A percentile compares a stretch with the other conserved stretches of the same genome.
Conservation (phyloP, 2,329 filamentous ascomycete genomes). For the Lasiodiplodia theobromae region DNA sequence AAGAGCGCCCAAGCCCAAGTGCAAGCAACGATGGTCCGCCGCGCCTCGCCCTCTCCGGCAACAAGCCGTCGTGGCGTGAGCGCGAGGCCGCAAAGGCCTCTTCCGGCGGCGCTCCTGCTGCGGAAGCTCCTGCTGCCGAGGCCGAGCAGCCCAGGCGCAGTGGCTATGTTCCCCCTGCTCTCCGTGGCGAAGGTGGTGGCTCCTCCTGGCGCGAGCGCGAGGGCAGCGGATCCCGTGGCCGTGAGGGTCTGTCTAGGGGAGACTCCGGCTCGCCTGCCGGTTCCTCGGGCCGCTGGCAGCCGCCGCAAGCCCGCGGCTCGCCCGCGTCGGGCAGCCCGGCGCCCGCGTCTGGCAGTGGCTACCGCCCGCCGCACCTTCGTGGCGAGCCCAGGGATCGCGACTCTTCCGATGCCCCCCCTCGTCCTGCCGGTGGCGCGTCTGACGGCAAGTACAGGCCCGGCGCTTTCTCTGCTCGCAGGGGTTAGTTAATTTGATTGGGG, state of each 20-base stretch:
- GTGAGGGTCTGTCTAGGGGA: slow-evolving; percentile 35
- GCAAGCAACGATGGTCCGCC: slow-evolving; percentile 59
- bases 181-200: slow-evolving; percentile 46
- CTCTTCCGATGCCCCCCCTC: slow-evolving; percentile 24
- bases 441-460: slow-evolving; percentile 52
- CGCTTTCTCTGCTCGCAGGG: slow-evolving; percentile 37
- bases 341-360: slow-evolving; percentile 9
- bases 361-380: slow-evolving; percentile 29
- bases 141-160: slow-evolving; percentile 44
- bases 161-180: slow-evolving; percentile 56
- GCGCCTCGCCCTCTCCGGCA: slow-evolving; percentile 66
- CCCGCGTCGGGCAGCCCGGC: slow-evolving; percentile 26
- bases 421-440: slow-evolving; percentile 32
- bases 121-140: slow-evolving; percentile 44
- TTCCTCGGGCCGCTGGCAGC: slow-evolving; percentile 31
- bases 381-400: slow-evolving; percentile 31
- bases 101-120: slow-evolving; percentile 32
- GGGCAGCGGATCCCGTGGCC: slow-evolving; percentile 41
- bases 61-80: slow-evolving; percentile 75
- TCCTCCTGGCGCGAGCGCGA: slow-evolving; percentile 49
- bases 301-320: slow-evolving; percentile 19
- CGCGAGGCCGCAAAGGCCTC: slow-evolving; percentile 64
- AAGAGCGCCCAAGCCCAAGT: slow-evolving; percentile 49
- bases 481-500: slow-evolving; percentile 8
- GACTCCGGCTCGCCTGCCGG: slow-evolving; percentile 41